phyloP scores from a whole-genome alignment of 2,329 filamentous ascomycete genomes.

The Trichothecium roseum region DNA sequence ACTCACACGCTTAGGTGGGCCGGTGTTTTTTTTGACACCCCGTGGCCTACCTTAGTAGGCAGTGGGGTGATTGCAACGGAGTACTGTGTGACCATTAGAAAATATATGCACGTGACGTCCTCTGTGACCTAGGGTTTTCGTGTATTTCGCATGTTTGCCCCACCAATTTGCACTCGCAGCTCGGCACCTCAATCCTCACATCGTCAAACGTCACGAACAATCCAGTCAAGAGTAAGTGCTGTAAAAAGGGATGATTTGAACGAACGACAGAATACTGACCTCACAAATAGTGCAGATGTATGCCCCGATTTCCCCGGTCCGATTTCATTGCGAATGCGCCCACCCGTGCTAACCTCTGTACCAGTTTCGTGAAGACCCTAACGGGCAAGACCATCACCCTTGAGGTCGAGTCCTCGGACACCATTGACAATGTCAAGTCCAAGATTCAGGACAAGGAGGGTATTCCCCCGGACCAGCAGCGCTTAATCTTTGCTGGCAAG shows the following conservation, averaged over 20 bases:
- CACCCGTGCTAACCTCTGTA: constrained; percentile 19
- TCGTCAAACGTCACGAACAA: constrained; percentile 37
- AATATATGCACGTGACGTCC: constrained; percentile 1
- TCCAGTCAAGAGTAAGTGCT: constrained; percentile 48
- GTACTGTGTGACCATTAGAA: too few relatives aligned
- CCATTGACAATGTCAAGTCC: constrained; percentile 99
- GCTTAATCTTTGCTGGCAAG: constrained; percentile 97
- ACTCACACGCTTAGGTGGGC: too few relatives aligned
- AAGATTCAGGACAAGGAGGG: constrained; percentile 99
- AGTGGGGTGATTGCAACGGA: too few relatives aligned
- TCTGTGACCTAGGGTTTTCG: constrained; percentile 24
- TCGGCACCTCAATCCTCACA: constrained; percentile 26
- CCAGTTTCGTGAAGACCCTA: constrained; percentile 99
- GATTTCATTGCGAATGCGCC: constrained; percentile 7
- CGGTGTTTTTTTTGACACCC: too few relatives aligned
- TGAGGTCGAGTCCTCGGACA: constrained; percentile 97
- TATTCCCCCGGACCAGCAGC: constrained; percentile 96
- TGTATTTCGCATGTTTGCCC: constrained; percentile 21
- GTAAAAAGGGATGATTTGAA: not conserved
- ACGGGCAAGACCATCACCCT: constrained; percentile 99
- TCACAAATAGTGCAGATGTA: constrained; percentile 74
- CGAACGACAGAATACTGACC: constrained; percentile 32
- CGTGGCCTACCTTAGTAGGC: too few relatives aligned
- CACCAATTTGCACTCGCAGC: constrained; percentile 31
- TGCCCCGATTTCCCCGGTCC: constrained; percentile 26